phyloP scores from a whole-genome alignment of 2,329 filamentous ascomycete genomes.

The Cladosporium halotolerans region DNA sequence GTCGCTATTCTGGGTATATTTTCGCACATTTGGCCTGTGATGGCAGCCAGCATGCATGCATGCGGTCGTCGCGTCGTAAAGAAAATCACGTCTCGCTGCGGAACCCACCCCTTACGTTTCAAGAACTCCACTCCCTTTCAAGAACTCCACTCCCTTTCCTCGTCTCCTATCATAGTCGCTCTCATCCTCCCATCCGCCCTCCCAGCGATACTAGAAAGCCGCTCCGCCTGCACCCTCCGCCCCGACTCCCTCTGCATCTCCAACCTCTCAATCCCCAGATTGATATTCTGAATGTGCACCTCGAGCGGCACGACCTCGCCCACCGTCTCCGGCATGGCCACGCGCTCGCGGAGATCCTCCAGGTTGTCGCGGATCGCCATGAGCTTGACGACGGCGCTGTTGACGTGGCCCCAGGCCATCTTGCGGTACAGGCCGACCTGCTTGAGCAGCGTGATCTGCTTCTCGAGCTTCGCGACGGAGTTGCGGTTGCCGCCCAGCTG shows the following conservation, averaged over 20 bases:
- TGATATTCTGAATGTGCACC: conserved; percentile 70
- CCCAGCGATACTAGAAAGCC: conserved; percentile 19
- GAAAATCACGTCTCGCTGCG: background rate
- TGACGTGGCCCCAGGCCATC: conserved; percentile 62
- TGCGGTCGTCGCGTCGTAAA: conserved; percentile 1
- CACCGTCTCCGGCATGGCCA: conserved; percentile 59
- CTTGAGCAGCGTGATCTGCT: conserved; percentile 58
- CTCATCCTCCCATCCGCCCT: conserved; percentile 13
- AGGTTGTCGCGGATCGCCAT: conserved; percentile 66
- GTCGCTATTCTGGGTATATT: conserved; percentile 3
- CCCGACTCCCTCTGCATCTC: conserved; percentile 55
- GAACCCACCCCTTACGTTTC: background rate
- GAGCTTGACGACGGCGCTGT: conserved; percentile 62
- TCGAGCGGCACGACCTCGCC: conserved; percentile 56
- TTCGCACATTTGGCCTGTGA: background rate
- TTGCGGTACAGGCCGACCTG: conserved; percentile 62
- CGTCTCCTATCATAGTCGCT: background rate
- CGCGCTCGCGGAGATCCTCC: conserved; percentile 64
- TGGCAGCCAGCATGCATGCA: background rate
- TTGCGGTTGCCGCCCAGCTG: conserved; percentile 63
- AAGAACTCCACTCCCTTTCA: background rate
- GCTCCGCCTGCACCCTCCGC: conserved; percentile 25
- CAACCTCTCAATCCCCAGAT: conserved; percentile 64
- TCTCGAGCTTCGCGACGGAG: conserved; percentile 54
- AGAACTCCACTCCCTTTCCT: background rate